phyloP scores from a whole-genome alignment of 306 rosid genomes.

The Elaeagnus macrophylla region DNA sequence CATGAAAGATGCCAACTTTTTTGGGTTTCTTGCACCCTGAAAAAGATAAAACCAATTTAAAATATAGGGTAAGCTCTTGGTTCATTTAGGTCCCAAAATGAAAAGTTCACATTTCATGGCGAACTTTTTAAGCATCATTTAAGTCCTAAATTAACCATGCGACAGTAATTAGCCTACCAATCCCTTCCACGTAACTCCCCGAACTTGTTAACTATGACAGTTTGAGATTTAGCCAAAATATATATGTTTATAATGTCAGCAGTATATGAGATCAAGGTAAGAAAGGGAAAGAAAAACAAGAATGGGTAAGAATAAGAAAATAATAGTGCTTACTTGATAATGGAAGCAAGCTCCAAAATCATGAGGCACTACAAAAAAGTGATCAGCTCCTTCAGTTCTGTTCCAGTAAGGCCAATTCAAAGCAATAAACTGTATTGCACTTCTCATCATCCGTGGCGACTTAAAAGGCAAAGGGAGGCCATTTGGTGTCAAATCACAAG shows the following conservation, averaged over 20 bases:
- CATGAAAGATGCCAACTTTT: no score
- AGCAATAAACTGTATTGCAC: constrained; percentile 92
- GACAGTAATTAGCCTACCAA: no score
- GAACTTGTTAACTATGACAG: no score
- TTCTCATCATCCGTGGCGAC: constrained; percentile 96
- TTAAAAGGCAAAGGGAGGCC: constrained; percentile 98
- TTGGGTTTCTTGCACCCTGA: background rate
- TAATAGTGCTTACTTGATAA: constrained; percentile 54
- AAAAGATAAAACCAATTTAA: background rate
- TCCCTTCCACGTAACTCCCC: no score
- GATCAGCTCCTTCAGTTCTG: constrained; percentile 90
- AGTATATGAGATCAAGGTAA: background rate
- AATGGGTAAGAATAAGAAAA: background rate
- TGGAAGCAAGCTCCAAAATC: constrained; percentile 98
- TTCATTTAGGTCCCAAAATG: no score
- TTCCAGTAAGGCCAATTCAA: constrained; percentile 99
- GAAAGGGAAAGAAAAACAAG: background rate
- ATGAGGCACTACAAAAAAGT: constrained; percentile 92
- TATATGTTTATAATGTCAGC: background rate
- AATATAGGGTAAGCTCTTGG: background rate
- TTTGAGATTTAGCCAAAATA: no score
- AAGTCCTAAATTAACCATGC: no score
- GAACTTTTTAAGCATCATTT: no score
- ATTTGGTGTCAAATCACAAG: constrained; percentile 94
- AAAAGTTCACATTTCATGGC: no score